Evolutionary conservation across 164 flowering plant genomes (phyloP), one percentile per base, ranked within the genome.

Genomic region (Macadamia tetraphylla): DNA sequence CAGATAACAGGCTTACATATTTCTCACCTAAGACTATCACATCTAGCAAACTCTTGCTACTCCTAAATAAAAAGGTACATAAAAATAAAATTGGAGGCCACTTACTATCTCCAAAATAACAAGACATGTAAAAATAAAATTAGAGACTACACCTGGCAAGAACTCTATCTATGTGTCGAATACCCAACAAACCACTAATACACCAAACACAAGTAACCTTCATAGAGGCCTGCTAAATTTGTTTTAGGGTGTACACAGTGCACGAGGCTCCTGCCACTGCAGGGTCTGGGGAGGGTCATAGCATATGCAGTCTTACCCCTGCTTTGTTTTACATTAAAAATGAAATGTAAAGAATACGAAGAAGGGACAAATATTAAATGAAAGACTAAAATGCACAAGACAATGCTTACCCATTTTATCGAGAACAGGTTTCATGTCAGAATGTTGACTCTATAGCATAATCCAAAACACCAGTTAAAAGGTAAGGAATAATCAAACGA

Each of bases 341-440:
- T 7, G 29, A 6, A 58, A 10, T 29, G 13, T 29, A 58, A 29
- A 29, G 1, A 60, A 60, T 3, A 31, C 13, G 9, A 65, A 55
- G 7, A 55, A 56, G 40, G 5, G 40, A 55, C 18, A 15, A 11
- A 31, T 58, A 6, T 40, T 12, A 14, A 51, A 42, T 18, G 6
- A 43, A 55, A 60, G 60, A 8, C 18, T 48, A 53, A 53, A 53
- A 53, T 35, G 29, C 0, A 32, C 11, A 23, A 12, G 15, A 48
- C 23, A 31, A 65, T 59, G 75, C 88, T 78, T 68, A 90, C 96
- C 90, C 75, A 90, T 49, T 62, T 73, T 80, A 44, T 80, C 77
- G 67, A 87, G 74, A 66, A 84, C 74, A 67, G 73, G 81, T 67
- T 73, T 81, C 79, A 73, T 77, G 75, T 84, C 81, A 69, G 61